Base-by-base conservation (phyloP, 1,139 yeast genomes). In the Nakaseomyces glabratus region DNA sequence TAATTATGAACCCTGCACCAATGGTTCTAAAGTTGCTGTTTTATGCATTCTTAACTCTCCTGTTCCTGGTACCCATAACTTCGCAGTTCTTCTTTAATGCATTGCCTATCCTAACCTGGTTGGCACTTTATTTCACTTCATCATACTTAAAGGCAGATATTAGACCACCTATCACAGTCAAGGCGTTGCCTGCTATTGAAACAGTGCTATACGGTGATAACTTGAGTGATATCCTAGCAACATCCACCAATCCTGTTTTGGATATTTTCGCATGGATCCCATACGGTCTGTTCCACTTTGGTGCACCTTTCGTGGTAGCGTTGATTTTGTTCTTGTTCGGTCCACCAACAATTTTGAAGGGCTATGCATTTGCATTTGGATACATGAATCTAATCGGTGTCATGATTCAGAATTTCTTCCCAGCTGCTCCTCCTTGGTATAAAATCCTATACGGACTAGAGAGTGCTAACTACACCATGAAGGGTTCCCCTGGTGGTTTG, bases 351-450 rank as follows among this genome's bases (percentile, higher is more conserved):
- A 68, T 86, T 7, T 64, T 90, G 35, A 76, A 94, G 43, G 76
- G 86, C 4, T 93, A 80, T 60, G 96, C 88, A 4, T 84, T 86
- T 66, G 93, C 96, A 6, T 86, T 90, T 62, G 99, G 99, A n/a
- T 88, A 82, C 65, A 82, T 90, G 93, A 90, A 88, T 61, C 64
- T 86, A 48, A 55, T 74, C 31, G 98, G 97, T 31, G 97, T 90
- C 17, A 55, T 76, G 33, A 71, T 73, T 39, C 98, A 90, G 63
- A 70, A 85, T 45, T 47, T 76, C 20, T 86, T 85, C 58, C 97
- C 98, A 3, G 85, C 94, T 34, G 96, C 98, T 41, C 95, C 99
- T 20, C 99, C 99, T 23, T 90, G 99, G 99, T 90, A 93, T 58
- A 86, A 86, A 57, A 75, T 74, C 45, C 61, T 78, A 35, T 78